Conservation (phyloP, 1,284 basidiomycete genomes). For the Volvariella volvacea region DNA sequence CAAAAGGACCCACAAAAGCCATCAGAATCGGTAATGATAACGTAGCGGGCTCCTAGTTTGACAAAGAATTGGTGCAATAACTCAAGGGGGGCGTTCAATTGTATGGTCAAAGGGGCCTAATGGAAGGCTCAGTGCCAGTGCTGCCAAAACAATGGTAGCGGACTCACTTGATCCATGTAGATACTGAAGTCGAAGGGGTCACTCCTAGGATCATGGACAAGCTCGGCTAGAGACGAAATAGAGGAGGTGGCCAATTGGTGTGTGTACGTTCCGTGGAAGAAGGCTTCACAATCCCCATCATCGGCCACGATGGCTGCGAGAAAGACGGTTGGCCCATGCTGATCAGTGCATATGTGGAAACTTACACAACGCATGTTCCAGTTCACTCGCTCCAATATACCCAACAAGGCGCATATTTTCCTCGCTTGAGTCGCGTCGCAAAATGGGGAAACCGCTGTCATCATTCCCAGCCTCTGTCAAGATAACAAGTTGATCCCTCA, state of each 20-base stretch:
- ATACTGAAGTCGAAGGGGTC: slow-evolving; percentile 82
- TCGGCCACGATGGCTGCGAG: slow-evolving; percentile 68
- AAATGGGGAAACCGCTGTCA: slow-evolving; percentile 89
- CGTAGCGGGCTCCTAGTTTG: slow-evolving; percentile 87
- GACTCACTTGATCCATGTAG: slow-evolving; percentile 82
- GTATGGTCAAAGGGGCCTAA: slow-evolving; percentile 79
- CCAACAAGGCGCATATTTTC: slow-evolving; percentile 72
- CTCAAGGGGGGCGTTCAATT: slow-evolving; percentile 80
- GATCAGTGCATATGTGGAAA: slow-evolving; percentile 14
- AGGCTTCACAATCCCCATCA: slow-evolving; percentile 57
- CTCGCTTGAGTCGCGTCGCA: slow-evolving; percentile 39
- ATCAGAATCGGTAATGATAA: slow-evolving; percentile 78
- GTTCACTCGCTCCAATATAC: slow-evolving; percentile 87
- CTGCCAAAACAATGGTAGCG: slow-evolving; percentile 4
- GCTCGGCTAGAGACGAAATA: slow-evolving; percentile 52
- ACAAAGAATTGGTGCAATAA: slow-evolving; percentile 88
- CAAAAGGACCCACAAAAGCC: slow-evolving; percentile 63
- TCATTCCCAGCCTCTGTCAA: slow-evolving; percentile 56
- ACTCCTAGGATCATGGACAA: slow-evolving; percentile 18
- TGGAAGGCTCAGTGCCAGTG: neutral
- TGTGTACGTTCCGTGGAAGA: slow-evolving; percentile 49
- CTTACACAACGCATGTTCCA: slow-evolving; percentile 90
- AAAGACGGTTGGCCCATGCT: slow-evolving; percentile 1
- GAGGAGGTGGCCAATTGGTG: slow-evolving; percentile 43
- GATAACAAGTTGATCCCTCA: slow-evolving; percentile 61